Base-by-base conservation (phyloP, 345 rosid species). In the Linum usitatissimum region DNA sequence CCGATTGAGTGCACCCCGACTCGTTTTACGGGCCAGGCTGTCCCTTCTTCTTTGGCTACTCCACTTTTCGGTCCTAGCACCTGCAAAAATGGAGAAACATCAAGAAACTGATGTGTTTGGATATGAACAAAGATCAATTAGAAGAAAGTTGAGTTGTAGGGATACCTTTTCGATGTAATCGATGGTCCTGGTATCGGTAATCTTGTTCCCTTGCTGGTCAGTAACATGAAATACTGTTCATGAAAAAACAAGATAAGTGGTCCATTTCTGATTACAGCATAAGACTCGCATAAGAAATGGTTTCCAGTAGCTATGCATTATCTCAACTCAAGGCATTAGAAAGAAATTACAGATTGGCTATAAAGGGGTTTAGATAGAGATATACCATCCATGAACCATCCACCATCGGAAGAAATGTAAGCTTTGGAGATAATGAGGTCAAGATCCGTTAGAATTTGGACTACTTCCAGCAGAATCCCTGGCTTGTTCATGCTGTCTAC, bases 341-440 rank as follows among this genome's bases (percentile, higher is more conserved):
- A 55, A 18, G 9, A 3, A 55, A 28, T 5, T 3, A 6, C n/a
- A 54, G 8, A 18, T 8, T 54, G 57, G 57, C 9, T 18, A 13
- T 55, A 55, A 55, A 45, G 38, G 0, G 19, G 48, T 9, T 56
- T 23, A 23, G 28, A 23, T 23, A n/a, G 28, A 55, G 54, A 57
- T 68, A 17, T 84, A 92, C 93, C 92, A 30, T 92, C 98, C 98
- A 92, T 89, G 81, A 89, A 87, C 98, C 98, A 92, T 71, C 95
- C 95, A 7, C 98, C 97, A 71, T 92, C 98, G 17, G 98, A 89
- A 68, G 98, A 92, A 68, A 92, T 78, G 76, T 89, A 89, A 23
- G 98, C 98, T 71, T 92, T 92, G 58, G 86, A 80, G 77, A 92
- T 87, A n/a, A 77, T 83, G 65, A 92, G 86, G 79, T 92, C 88